phyloP scores from a whole-genome alignment of 805 yeast species.

The Kluyveromyces siamensis region DNA sequence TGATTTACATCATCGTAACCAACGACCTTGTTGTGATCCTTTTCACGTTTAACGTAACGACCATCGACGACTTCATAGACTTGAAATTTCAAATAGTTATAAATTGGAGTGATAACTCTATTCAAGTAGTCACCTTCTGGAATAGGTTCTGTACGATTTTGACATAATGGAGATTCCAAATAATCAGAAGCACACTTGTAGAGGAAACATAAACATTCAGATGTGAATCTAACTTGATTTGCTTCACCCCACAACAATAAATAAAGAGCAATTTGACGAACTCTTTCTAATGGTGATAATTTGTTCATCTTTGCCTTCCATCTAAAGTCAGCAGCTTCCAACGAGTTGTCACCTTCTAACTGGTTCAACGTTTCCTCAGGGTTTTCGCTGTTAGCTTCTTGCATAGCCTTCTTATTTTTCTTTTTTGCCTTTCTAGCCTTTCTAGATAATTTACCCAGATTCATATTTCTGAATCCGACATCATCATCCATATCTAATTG shows the following conservation, averaged over 20 bases:
- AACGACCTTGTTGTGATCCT: constrained; percentile 68
- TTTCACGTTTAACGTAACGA: constrained; percentile 75
- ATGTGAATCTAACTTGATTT: constrained; percentile 86
- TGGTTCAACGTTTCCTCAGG: constrained; percentile 51
- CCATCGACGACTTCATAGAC: constrained; percentile 77
- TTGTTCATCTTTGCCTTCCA: constrained; percentile 78
- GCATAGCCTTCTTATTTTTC: constrained; percentile 66
- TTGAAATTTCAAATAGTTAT: constrained; percentile 68
- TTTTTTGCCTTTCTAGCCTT: constrained; percentile 76
- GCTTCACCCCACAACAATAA: constrained; percentile 85
- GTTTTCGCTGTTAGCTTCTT: constrained; percentile 56
- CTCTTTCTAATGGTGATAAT: constrained; percentile 67
- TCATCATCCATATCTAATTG: constrained; percentile 81
- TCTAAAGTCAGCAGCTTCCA: constrained; percentile 72
- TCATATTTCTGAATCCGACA: constrained; percentile 76
- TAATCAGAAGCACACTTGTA: constrained; percentile 93
- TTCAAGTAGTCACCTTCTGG: constrained; percentile 87
- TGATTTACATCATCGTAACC: constrained; percentile 99
- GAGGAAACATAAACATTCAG: constrained; percentile 85
- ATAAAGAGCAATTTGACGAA: constrained; percentile 69
- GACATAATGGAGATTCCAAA: constrained; percentile 80
- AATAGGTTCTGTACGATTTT: constrained; percentile 73
- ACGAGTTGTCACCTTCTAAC: constrained; percentile 74
- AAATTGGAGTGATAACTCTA: constrained; percentile 86
- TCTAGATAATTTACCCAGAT: constrained; percentile 62